A percentile compares a stretch with the other conserved stretches of the same genome.
Conservation (phyloP, 2,329 filamentous ascomycete genomes). For the Incumbomyces delicatus region DNA sequence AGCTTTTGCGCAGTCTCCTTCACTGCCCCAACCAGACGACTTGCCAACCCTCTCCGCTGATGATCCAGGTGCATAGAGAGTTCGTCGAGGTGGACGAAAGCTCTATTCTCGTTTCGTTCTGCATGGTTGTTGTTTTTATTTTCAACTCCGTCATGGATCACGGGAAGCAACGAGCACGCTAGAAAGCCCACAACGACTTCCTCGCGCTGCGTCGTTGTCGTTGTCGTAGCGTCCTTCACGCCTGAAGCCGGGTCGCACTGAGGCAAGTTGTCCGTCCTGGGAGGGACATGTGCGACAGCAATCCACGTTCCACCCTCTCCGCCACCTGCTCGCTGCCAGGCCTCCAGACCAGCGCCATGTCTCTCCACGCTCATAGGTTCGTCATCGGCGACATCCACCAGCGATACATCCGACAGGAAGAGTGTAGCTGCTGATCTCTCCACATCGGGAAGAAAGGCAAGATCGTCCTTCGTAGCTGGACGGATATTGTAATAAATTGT, state of each 20-base stretch:
- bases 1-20: not conserved
- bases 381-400: conserved; percentile 7
- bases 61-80: conserved; percentile 7
- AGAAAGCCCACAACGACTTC: conserved; percentile 9
- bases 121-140: too few relatives aligned
- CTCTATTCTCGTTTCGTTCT: not conserved
- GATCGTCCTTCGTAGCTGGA: not conserved
- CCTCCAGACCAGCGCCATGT: not conserved
- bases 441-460: not conserved
- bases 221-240: too few relatives aligned
- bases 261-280: too few relatives aligned
- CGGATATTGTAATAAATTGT: conserved; percentile 3
- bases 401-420: conserved; percentile 6
- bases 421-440: conserved; percentile 7
- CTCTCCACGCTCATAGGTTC: conserved; percentile 4
- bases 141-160: not conserved
- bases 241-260: too few relatives aligned
- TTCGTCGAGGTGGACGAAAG: conserved; percentile 8
- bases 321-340: not conserved
- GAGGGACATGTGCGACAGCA: not conserved
- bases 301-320: conserved; percentile 6
- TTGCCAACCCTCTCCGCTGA: conserved; percentile 6
- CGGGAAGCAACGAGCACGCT: not conserved
- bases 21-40: conserved; percentile 1
- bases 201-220: not conserved